Base-by-base conservation (phyloP, 441 rosid species). In the Populus hybrid region DNA sequence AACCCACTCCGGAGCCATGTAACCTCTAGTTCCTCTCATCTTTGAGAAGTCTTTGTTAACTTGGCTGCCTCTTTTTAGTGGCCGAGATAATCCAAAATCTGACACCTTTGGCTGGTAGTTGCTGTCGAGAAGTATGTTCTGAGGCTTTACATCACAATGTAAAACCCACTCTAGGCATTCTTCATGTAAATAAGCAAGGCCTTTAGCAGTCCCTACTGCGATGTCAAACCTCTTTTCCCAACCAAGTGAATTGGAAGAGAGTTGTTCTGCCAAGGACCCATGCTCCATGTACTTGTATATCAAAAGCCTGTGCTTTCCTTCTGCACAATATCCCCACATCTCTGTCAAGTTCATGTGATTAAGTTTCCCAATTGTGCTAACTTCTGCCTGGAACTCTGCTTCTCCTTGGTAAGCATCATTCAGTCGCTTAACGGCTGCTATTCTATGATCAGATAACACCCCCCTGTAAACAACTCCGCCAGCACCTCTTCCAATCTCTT, bases 1-100 rank as follows among this genome's bases (percentile, higher is more conserved):
- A 30, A 85, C 85, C 90, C 90, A 85, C 69, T 84, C 85, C 0
- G 90, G 90, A 10, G 87, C 89, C 84, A 86, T 81, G 72, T 84
- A 81, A 30, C 87, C 87, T 72, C 84, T 74, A 0, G 89, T 86
- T 75, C 89, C 89, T 71, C 87, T 72, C 0, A 87, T 87, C 61
- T 59, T 81, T 4, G 89, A 86, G 71, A 86, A 75, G 36, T 61
- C 34, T 0, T 82, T 66, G 18, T 57, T 5, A 1, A 42, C 53
- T 0, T 4, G 5, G 21, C 30, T 42, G 0, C 80, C 82, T 20
- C 83, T 72, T 0, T 77, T 79, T 8, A 85, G 53, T 7, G 82
- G 65, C 84, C 81, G 73, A 7, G 88, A 81, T n/a, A 88, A 67
- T 30, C 87, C 88, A 36, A 86, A 85, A 79, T 88, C 91, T 1